A percentile compares a stretch with the other conserved stretches of the same genome.
phyloP scores from a whole-genome alignment of 2,329 filamentous ascomycete genomes.

The Monosporascus sp. region DNA sequence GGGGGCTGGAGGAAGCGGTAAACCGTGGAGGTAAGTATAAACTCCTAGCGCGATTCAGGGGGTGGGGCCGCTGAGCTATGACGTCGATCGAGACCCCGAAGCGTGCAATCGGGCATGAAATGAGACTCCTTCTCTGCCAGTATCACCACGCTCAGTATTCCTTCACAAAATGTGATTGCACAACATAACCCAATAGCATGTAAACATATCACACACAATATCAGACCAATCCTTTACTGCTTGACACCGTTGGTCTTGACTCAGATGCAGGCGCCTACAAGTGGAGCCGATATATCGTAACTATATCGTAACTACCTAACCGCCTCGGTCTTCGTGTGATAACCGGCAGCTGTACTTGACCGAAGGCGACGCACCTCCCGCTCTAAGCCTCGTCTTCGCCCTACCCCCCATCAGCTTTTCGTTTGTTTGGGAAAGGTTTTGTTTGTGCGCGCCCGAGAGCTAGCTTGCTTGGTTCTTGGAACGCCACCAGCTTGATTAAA shows the following conservation, averaged over 20 bases:
- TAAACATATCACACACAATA: neutral
- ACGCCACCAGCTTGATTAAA: constrained; percentile 5
- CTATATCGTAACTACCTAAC: neutral
- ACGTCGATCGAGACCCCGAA: neutral
- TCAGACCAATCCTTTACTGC: neutral
- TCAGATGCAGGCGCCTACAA: neutral
- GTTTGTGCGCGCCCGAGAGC: too few species aligned
- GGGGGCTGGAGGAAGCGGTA: neutral
- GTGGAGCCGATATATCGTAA: neutral
- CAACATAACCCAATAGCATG: neutral
- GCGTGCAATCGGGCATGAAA: neutral
- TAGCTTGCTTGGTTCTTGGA: neutral
- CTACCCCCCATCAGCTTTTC: neutral
- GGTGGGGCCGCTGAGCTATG: neutral
- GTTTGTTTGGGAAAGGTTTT: neutral
- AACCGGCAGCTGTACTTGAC: neutral
- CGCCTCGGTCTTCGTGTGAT: neutral
- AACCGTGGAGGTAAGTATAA: too few species aligned
- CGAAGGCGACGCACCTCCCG: neutral
- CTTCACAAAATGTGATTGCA: neutral
- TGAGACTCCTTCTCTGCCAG: too few species aligned
- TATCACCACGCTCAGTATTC: neutral
- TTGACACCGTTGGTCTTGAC: neutral
- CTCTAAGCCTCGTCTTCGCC: neutral
- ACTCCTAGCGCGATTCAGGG: neutral